Conservation (phyloP, 2,329 filamentous ascomycete species). For the Aspergillus neotritici region DNA sequence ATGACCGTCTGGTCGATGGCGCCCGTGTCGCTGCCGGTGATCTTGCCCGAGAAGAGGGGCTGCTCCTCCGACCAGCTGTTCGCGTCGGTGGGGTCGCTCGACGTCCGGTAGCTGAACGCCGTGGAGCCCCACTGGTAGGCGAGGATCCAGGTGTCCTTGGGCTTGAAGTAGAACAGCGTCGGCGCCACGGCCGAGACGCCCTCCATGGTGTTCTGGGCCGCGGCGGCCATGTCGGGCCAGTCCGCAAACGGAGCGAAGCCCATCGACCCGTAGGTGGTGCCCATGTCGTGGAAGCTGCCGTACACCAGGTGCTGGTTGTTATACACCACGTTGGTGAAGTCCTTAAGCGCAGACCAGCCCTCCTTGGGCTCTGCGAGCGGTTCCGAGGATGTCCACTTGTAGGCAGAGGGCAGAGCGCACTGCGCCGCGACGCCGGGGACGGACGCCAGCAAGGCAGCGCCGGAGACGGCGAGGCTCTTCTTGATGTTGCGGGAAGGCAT, state of each 20-base stretch:
- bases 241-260: constrained; percentile 51
- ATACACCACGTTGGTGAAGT: constrained; percentile 54
- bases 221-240: constrained; percentile 49
- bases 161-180: constrained; percentile 58
- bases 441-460: background rate
- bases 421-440: constrained; percentile 2
- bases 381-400: constrained; percentile 52
- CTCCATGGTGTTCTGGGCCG: constrained; percentile 50
- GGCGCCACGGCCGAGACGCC: constrained; percentile 56
- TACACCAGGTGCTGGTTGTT: constrained; percentile 59
- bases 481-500: too few species aligned
- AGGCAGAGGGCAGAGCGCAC: constrained; percentile 52
- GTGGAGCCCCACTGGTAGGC: constrained; percentile 60
- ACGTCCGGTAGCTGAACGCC: constrained; percentile 57
- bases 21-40: constrained; percentile 48
- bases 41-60: constrained; percentile 53
- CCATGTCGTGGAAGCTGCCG: constrained; percentile 44
- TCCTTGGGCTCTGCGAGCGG: constrained; percentile 48
- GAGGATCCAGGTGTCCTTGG: constrained; percentile 59
- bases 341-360: constrained; percentile 57
- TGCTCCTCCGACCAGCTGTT: constrained; percentile 54
- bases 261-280: constrained; percentile 52
- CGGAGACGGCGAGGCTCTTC: too few species aligned
- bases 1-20: constrained; percentile 61
- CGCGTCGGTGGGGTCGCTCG: constrained; percentile 51